A percentile compares a stretch with the other conserved stretches of the same genome.
Conservation (phyloP, 1,284 basidiomycete species). For the Entoloma clypeatum region DNA sequence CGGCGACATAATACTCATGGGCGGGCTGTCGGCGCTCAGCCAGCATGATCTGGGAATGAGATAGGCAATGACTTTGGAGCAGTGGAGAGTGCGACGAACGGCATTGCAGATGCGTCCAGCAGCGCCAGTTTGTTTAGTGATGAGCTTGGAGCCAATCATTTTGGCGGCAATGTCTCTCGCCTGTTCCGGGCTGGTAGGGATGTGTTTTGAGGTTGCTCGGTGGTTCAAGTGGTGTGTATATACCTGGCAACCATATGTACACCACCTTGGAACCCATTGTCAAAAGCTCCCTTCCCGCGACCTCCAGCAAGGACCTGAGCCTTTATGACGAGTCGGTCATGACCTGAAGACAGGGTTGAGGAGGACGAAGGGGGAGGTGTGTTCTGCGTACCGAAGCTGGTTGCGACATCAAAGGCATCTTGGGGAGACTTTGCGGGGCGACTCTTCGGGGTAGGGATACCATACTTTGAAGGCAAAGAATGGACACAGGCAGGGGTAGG, state of each 20-base stretch:
- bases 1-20: conserved; percentile 98
- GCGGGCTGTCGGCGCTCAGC: conserved; percentile 91
- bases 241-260: conserved; percentile 94
- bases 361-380: conserved; percentile 1
- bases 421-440: conserved; percentile 83
- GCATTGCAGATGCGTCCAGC: conserved; percentile 93
- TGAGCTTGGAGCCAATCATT: conserved; percentile 96
- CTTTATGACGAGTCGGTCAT: conserved; percentile 86
- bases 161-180: conserved; percentile 85
- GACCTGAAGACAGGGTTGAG: conserved; percentile 40
- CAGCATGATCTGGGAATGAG: conserved; percentile 79
- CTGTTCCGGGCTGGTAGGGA: conserved; percentile 69
- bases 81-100: conserved; percentile 42
- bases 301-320: conserved; percentile 99
- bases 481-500: conserved; percentile 2
- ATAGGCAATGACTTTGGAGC: conserved; percentile 4
- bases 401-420: conserved; percentile 88
- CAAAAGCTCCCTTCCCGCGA: conserved; percentile 97
- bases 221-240: conserved; percentile 23
- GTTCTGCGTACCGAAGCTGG: conserved; percentile 68
- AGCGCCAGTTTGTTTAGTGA: conserved; percentile 98
- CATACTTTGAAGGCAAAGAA: conserved; percentile 62
- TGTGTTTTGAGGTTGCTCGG: conserved; percentile 7
- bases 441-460: conserved; percentile 94
- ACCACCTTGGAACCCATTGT: conserved; percentile 95